Percentiles rank a stretch among this genome's conserved stretches.
Evolutionary conservation across 2,329 filamentous ascomycete species (phyloP).

Genomic region (Mollisia scopiformis): DNA sequence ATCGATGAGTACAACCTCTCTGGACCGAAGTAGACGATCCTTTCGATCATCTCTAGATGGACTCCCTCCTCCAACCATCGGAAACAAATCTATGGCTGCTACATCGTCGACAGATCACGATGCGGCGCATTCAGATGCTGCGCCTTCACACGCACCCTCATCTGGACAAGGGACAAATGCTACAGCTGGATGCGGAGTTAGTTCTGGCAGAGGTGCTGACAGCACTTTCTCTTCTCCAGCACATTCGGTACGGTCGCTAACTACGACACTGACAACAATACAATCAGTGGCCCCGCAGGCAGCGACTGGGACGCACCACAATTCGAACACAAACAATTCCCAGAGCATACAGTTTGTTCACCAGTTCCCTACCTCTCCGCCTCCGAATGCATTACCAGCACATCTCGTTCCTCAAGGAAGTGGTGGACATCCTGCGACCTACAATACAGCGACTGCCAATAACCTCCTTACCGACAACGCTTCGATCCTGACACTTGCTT

Average conservation of each 20-base stretch:
- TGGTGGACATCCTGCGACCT: constrained; percentile 66
- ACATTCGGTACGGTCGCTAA: constrained; percentile 78
- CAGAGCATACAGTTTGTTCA: constrained; percentile 62
- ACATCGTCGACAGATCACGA: constrained; percentile 86
- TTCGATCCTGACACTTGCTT: constrained; percentile 82
- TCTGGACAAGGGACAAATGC: constrained; percentile 74
- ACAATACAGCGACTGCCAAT: constrained; percentile 78
- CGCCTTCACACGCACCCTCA: constrained; percentile 72
- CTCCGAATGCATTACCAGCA: constrained; percentile 72
- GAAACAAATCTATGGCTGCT: constrained; percentile 58
- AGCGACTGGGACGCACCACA: constrained; percentile 45
- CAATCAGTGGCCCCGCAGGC: constrained; percentile 69
- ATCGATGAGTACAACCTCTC: constrained; percentile 53
- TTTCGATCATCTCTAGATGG: constrained; percentile 63
- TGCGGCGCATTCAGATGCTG: constrained; percentile 72
- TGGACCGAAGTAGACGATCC: constrained; percentile 61
- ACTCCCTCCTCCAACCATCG: constrained; percentile 59
- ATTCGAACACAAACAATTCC: constrained; percentile 27
- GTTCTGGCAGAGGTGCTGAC: constrained; percentile 68
- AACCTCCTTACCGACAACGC: constrained; percentile 84
- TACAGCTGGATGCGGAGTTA: constrained; percentile 68
- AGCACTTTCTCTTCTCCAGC: constrained; percentile 84
- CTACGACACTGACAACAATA: constrained; percentile 84
- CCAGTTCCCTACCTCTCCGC: constrained; percentile 65
- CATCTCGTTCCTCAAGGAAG: constrained; percentile 60